Conservation (phyloP, 2,329 filamentous ascomycete genomes). For the Hansfordia pulvinata region DNA sequence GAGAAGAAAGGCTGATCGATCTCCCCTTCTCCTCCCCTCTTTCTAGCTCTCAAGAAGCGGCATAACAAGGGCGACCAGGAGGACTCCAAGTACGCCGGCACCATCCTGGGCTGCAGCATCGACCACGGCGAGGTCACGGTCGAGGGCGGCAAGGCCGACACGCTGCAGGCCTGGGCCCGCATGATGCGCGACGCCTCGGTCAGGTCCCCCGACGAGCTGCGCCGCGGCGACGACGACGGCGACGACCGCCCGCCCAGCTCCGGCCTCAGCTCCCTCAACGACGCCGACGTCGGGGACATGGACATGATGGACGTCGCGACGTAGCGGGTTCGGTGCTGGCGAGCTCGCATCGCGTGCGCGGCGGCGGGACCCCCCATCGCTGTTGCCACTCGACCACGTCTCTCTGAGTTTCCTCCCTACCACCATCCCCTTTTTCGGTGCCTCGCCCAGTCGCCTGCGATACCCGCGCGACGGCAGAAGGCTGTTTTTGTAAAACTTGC, state of each 20-base stretch:
- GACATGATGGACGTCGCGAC: slow-evolving; percentile 10
- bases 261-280: slow-evolving; percentile 42
- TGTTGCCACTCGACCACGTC: too few species aligned
- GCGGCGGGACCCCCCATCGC: too few species aligned
- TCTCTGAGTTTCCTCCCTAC: too few species aligned
- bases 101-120: slow-evolving; percentile 60
- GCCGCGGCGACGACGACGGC: slow-evolving; percentile 11
- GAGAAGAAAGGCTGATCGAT: neutral
- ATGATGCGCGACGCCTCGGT: slow-evolving; percentile 20
- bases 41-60: slow-evolving; percentile 66
- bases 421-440: too few species aligned
- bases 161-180: slow-evolving; percentile 51
- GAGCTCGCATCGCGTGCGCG: too few species aligned
- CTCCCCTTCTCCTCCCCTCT: slow-evolving; percentile 1
- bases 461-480: too few species aligned
- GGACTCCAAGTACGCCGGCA: slow-evolving; percentile 77
- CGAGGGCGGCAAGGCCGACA: slow-evolving; percentile 61
- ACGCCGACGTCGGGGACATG: slow-evolving; percentile 28
- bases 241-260: slow-evolving; percentile 36
- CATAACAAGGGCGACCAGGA: slow-evolving; percentile 79
- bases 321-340: too few species aligned
- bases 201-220: slow-evolving; percentile 13
- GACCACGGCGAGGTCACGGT: slow-evolving; percentile 63
- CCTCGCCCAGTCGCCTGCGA: too few species aligned
- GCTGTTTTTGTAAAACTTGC: too few species aligned